These are phyloP conservation scores for Jamesozyma rosinii DNA, from an alignment of 805 yeast genomes.

Conservation along the genomic window DNA sequence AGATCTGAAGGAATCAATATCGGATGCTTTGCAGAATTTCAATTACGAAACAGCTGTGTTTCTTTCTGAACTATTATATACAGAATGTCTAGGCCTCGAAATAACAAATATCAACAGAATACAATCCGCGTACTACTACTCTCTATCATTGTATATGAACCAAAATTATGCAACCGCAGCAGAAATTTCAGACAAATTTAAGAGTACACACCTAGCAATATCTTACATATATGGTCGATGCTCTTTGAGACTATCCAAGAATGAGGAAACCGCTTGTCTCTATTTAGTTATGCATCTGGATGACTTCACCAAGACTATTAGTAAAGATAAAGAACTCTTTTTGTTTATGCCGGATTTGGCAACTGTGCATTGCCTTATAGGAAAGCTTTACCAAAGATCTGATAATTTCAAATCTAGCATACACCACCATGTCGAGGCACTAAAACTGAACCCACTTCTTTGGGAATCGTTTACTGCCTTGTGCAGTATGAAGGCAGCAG, in stretches of 20 bases:
- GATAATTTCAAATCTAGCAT: conserved; percentile 61
- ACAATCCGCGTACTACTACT: conserved; percentile 62
- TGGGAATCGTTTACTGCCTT: conserved; percentile 82
- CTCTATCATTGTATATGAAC: conserved; percentile 52
- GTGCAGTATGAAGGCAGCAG: conserved; percentile 59
- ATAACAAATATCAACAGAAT: conserved; percentile 29
- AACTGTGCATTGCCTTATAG: conserved; percentile 57
- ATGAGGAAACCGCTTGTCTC: conserved; percentile 12
- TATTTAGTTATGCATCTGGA: conserved; percentile 6
- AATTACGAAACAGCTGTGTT: conserved; percentile 62
- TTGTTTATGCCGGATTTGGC: conserved; percentile 52
- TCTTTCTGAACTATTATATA: conserved; percentile 70
- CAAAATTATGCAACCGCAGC: conserved; percentile 55
- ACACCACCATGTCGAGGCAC: conserved; percentile 56
- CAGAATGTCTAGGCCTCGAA: conserved; percentile 33
- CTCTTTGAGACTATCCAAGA: conserved; percentile 25
- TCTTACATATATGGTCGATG: conserved; percentile 64
- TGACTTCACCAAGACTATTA: conserved; percentile 3
- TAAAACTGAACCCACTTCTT: conserved; percentile 66
- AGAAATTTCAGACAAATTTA: conserved; percentile 31
- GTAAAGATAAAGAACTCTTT: conserved; percentile 1
- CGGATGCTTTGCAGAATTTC: conserved; percentile 19
- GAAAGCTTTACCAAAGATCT: conserved; percentile 49
- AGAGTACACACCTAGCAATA: conserved; percentile 59
- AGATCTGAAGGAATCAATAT: conserved; percentile 12